These are phyloP conservation scores for Suhomyces pyralidae DNA, from an alignment of 805 yeast genomes.

Conservation along the genomic window DNA sequence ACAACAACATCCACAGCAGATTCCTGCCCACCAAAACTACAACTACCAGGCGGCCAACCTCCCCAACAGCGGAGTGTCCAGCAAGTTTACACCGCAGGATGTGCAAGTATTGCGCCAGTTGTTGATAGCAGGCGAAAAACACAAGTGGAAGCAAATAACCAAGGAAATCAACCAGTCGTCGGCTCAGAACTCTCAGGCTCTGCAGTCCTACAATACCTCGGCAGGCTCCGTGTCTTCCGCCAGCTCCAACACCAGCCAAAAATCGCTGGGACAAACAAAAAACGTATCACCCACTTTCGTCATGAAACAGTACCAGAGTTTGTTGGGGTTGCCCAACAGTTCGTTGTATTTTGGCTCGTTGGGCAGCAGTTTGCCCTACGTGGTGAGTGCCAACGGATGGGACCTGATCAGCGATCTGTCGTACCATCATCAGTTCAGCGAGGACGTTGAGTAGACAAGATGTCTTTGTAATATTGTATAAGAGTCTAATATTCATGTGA, in stretches of 20 bases:
- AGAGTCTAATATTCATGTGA: not conserved
- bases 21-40: not conserved
- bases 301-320: slow-evolving; percentile 49
- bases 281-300: slow-evolving; percentile 53
- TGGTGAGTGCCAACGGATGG: slow-evolving; percentile 49
- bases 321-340: slow-evolving; percentile 54
- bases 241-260: slow-evolving; percentile 6
- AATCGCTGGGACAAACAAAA: slow-evolving; percentile 20
- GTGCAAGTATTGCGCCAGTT: slow-evolving; percentile 45
- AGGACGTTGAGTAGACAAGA: slow-evolving; percentile 9
- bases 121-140: slow-evolving; percentile 51
- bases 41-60: not conserved
- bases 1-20: slow-evolving; percentile 9
- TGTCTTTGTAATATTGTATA: not conserved
- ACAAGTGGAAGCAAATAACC: slow-evolving; percentile 60
- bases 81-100: slow-evolving; percentile 42
- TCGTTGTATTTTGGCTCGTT: slow-evolving; percentile 39
- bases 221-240: not conserved
- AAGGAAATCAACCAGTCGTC: slow-evolving; percentile 21
- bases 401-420: slow-evolving; percentile 18
- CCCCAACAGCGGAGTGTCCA: slow-evolving; percentile 5
- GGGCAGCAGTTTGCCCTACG: slow-evolving; percentile 54
- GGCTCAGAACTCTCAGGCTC: slow-evolving; percentile 1
- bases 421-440: slow-evolving; percentile 14
- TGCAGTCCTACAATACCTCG: slow-evolving; percentile 1